These are phyloP conservation scores for Penicillium steckii DNA, from an alignment of 495 filamentous ascomycete genomes.

Conservation along the genomic window DNA sequence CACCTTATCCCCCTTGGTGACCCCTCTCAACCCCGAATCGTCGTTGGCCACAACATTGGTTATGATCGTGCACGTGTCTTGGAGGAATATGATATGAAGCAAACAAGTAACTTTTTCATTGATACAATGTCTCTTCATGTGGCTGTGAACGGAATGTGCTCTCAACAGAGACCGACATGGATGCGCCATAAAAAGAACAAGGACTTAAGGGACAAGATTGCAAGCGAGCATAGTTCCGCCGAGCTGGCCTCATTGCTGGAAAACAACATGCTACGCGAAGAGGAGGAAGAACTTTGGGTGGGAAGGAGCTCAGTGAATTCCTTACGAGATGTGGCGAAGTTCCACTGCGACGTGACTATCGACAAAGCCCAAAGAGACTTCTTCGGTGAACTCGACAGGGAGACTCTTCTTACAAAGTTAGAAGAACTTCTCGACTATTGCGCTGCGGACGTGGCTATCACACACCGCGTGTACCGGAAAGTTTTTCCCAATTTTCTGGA, in stretches of 20 bases:
- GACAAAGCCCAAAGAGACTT: conserved; percentile 86
- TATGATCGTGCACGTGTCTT: conserved; percentile 86
- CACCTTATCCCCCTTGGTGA: conserved; percentile 89
- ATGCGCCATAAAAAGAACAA: conserved; percentile 90
- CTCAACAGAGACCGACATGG: conserved; percentile 92
- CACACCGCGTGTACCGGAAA: conserved; percentile 86
- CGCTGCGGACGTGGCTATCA: conserved; percentile 89
- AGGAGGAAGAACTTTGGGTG: conserved; percentile 94
- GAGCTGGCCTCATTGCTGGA: conserved; percentile 73
- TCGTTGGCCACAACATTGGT: conserved; percentile 94
- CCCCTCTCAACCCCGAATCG: conserved; percentile 62
- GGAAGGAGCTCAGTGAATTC: conserved; percentile 93
- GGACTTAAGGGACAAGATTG: conserved; percentile 79
- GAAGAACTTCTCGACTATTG: conserved; percentile 92
- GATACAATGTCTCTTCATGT: conserved; percentile 99
- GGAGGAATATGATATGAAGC: conserved; percentile 85
- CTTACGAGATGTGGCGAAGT: conserved; percentile 91
- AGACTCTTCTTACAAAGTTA: conserved; percentile 64
- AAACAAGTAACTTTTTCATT: conserved; percentile 82
- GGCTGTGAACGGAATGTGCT: conserved; percentile 98
- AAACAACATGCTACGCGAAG: conserved; percentile 63
- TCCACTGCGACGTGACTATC: conserved; percentile 88
- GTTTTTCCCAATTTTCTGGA: conserved; percentile 87
- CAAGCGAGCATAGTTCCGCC: conserved; percentile 63
- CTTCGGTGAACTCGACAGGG: conserved; percentile 78